Percentiles rank a stretch among this genome's conserved stretches.
Conservation (phyloP, 2,329 filamentous ascomycete genomes). For the Myriosclerotinia scirpicola region DNA sequence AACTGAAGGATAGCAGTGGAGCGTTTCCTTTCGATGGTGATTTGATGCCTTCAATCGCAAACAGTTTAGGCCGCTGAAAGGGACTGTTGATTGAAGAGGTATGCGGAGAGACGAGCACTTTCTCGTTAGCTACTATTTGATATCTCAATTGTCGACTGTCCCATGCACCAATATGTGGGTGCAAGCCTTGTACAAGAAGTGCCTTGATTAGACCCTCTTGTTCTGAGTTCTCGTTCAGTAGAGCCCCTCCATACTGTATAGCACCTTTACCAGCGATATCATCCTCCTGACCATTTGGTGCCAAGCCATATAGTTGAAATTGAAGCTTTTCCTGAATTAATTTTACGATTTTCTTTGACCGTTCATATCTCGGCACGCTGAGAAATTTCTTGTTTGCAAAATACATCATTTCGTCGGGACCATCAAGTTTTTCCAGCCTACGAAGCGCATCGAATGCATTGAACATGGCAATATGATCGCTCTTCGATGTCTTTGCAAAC, state of each 20-base stretch:
- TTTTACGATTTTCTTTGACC: background rate
- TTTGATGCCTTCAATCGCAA: background rate
- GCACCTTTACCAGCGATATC: slow-evolving; percentile 15
- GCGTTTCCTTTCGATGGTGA: background rate
- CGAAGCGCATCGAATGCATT: slow-evolving; percentile 47
- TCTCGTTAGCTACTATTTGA: slow-evolving; percentile 2
- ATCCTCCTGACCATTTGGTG: background rate
- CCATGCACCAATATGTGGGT: slow-evolving; percentile 46
- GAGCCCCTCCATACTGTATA: slow-evolving; percentile 37
- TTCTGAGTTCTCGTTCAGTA: slow-evolving; percentile 48
- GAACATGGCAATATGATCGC: slow-evolving; percentile 49
- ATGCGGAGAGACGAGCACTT: background rate
- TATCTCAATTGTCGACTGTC: background rate
- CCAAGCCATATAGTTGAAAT: background rate
- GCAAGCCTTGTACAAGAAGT: slow-evolving; percentile 47
- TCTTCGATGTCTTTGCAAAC: slow-evolving; percentile 57
- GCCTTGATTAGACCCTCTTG: slow-evolving; percentile 48
- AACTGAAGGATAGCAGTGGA: background rate
- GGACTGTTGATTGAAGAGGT: slow-evolving; percentile 20
- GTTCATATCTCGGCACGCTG: slow-evolving; percentile 17
- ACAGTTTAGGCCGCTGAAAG: background rate
- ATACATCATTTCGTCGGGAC: background rate
- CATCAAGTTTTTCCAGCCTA: slow-evolving; percentile 31
- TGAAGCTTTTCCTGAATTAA: slow-evolving; percentile 15
- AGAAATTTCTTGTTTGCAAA: slow-evolving; percentile 38